Conservation (phyloP, 164 flowering plant genomes). For the Paratinospora sagittata region DNA sequence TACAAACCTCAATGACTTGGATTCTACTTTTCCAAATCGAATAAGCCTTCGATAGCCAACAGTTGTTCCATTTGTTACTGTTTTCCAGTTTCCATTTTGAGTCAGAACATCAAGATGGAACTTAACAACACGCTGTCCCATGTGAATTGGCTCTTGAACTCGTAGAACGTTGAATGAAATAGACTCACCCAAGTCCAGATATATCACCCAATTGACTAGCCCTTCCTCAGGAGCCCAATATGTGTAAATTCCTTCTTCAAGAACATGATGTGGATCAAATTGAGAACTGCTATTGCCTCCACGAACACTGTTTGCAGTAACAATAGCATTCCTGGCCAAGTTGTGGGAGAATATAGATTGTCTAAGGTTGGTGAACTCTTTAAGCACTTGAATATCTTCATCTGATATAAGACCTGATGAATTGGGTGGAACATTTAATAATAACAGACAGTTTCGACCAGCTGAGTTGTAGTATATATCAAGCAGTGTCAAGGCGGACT, state of each 20-base stretch:
- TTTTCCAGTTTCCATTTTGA: slow-evolving; percentile 44
- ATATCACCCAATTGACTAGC: slow-evolving; percentile 44
- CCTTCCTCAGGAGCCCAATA: slow-evolving; percentile 87
- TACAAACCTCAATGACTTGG: slow-evolving; percentile 50
- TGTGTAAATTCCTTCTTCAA: slow-evolving; percentile 48
- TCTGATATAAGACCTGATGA: slow-evolving; percentile 85
- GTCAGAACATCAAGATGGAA: slow-evolving; percentile 58
- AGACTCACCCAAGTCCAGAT: slow-evolving; percentile 37
- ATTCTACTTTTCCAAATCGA: slow-evolving; percentile 40
- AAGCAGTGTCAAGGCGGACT: slow-evolving; percentile 69
- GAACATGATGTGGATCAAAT: slow-evolving; percentile 40
- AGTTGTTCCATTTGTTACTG: slow-evolving; percentile 56
- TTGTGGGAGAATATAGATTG: slow-evolving; percentile 59
- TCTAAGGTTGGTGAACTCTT: slow-evolving; percentile 55
- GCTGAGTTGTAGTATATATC: slow-evolving; percentile 83
- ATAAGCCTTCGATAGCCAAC: slow-evolving; percentile 72
- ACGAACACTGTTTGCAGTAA: slow-evolving; percentile 60
- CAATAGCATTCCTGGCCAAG: slow-evolving; percentile 46
- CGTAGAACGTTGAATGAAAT: slow-evolving; percentile 60
- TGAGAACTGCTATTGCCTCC: slow-evolving; percentile 38
- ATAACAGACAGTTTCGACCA: slow-evolving; percentile 77
- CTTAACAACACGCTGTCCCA: slow-evolving; percentile 71
- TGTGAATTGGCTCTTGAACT: slow-evolving; percentile 86
- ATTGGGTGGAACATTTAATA: slow-evolving; percentile 92
- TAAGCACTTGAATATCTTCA: slow-evolving; percentile 72